Evolutionary conservation across 1,139 yeast species (phyloP).

Genomic region (Debaryomyces singareniensis): DNA sequence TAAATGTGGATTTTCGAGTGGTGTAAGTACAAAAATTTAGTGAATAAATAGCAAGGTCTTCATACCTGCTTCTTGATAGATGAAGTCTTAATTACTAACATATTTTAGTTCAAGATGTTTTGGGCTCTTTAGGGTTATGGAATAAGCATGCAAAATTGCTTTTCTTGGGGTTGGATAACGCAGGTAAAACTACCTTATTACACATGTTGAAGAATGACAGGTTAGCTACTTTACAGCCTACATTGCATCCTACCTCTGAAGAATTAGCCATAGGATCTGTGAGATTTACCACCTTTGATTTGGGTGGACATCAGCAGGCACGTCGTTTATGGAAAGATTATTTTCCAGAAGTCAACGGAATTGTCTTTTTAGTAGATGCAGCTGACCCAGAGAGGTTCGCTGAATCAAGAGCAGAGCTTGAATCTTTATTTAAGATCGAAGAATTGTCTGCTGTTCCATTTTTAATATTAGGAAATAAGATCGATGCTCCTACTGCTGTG

Average conservation of each 20-base stretch:
- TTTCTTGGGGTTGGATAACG: slow-evolving; percentile 95
- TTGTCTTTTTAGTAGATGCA: slow-evolving; percentile 93
- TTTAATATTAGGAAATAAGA: slow-evolving; percentile 91
- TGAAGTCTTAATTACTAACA: slow-evolving; percentile 3
- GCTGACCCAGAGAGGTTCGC: slow-evolving; percentile 95
- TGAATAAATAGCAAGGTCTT: slow-evolving; percentile 3
- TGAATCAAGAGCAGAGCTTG: slow-evolving; percentile 92
- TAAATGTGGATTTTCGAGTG: slow-evolving; percentile 39
- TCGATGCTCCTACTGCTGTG: slow-evolving; percentile 90
- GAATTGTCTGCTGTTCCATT: slow-evolving; percentile 89
- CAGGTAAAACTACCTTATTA: slow-evolving; percentile 94
- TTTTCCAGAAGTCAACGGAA: slow-evolving; percentile 98
- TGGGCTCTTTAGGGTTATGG: slow-evolving; percentile 92
- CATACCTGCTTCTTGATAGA: neutral
- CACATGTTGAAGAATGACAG: slow-evolving; percentile 98
- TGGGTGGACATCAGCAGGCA: slow-evolving; percentile 98
- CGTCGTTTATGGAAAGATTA: slow-evolving; percentile 99
- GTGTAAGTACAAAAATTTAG: too few species aligned
- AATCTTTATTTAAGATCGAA: slow-evolving; percentile 85
- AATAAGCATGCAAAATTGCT: slow-evolving; percentile 96
- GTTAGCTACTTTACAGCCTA: slow-evolving; percentile 95
- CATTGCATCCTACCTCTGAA: slow-evolving; percentile 97
- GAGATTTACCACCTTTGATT: slow-evolving; percentile 93
- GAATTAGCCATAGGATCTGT: slow-evolving; percentile 95
- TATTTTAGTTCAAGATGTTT: slow-evolving; percentile 71